Conservation (phyloP, 2,329 filamentous ascomycete species). For the Leptographium lundbergii region DNA sequence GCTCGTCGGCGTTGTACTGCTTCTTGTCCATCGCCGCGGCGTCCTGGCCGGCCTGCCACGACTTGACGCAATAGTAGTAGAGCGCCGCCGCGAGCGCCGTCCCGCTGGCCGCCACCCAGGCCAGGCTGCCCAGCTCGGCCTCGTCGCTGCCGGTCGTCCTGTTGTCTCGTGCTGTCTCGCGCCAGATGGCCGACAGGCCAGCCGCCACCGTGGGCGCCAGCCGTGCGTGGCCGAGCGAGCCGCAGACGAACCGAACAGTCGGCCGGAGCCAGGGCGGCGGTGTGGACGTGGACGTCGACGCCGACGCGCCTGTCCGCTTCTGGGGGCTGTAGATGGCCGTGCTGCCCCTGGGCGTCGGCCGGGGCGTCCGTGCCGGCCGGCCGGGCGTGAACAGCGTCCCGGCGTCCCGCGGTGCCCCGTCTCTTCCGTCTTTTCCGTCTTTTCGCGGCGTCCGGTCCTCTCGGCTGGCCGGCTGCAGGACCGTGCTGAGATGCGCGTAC, state of each 20-base stretch:
- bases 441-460: background rate
- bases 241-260: slow-evolving; percentile 52
- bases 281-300: slow-evolving; percentile 10
- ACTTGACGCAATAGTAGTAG: slow-evolving; percentile 44
- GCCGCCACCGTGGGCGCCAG: slow-evolving; percentile 63
- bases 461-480: slow-evolving; percentile 31
- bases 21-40: slow-evolving; percentile 17
- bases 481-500: slow-evolving; percentile 65
- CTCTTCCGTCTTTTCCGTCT: too few species aligned
- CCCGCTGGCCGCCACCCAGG: slow-evolving; percentile 35
- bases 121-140: slow-evolving; percentile 16
- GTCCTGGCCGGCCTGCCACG: slow-evolving; percentile 5
- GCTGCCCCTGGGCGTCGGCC: slow-evolving; percentile 4
- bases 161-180: slow-evolving; percentile 6
- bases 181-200: slow-evolving; percentile 48
- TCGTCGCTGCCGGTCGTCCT: background rate
- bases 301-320: background rate
- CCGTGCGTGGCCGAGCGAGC: slow-evolving; percentile 43
- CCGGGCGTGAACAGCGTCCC: background rate
- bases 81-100: slow-evolving; percentile 46
- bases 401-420: background rate
- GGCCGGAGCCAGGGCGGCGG: slow-evolving; percentile 57
- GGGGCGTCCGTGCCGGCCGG: background rate
- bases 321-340: background rate
- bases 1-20: slow-evolving; percentile 33